Evolutionary conservation across 208 protist species (phyloP).

Genomic region (Wallacemonas sp.): DNA sequence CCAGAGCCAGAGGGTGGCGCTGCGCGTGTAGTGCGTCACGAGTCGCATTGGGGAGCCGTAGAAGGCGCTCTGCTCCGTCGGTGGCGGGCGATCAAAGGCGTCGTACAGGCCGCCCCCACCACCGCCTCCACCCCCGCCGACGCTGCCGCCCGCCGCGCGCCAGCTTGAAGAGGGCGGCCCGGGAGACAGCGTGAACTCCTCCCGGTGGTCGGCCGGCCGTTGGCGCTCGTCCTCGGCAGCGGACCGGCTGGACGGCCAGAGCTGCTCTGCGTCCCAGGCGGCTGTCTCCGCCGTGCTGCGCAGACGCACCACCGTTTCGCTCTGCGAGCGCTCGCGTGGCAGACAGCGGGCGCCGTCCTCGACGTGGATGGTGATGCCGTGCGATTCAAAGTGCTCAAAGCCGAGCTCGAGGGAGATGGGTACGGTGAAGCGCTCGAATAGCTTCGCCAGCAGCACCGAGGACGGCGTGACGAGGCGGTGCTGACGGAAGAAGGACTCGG

Average conservation of each 20-base stretch:
- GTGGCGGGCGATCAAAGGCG: too few relatives aligned
- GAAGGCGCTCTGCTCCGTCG: not conserved
- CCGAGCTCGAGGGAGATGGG: slow-evolving; percentile 44
- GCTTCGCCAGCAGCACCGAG: slow-evolving; percentile 52
- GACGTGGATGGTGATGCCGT: slow-evolving; percentile 53
- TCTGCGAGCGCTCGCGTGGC: slow-evolving; percentile 35
- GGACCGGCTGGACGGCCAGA: not conserved
- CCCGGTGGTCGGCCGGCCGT: too few relatives aligned
- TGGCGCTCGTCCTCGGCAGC: not conserved
- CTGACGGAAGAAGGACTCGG: slow-evolving; percentile 51
- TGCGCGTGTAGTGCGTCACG: slow-evolving; percentile 42
- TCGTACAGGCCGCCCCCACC: too few relatives aligned
- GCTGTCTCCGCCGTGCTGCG: not conserved
- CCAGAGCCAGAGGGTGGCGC: slow-evolving; percentile 52
- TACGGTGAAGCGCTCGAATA: slow-evolving; percentile 62
- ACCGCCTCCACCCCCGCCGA: too few relatives aligned
- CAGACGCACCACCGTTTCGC: slow-evolving; percentile 31
- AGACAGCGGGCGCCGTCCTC: slow-evolving; percentile 26
- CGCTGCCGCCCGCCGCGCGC: too few relatives aligned
- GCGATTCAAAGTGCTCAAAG: slow-evolving; percentile 43
- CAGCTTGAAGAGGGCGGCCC: not conserved
- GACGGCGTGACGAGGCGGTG: slow-evolving; percentile 57
- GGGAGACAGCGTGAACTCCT: not conserved
- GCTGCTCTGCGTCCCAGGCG: not conserved
- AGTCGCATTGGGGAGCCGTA: slow-evolving; percentile 4